These are phyloP conservation scores for Nitzschia inconspicua DNA, from an alignment of 108 stramenopile genomes.

Conservation along the genomic window DNA sequence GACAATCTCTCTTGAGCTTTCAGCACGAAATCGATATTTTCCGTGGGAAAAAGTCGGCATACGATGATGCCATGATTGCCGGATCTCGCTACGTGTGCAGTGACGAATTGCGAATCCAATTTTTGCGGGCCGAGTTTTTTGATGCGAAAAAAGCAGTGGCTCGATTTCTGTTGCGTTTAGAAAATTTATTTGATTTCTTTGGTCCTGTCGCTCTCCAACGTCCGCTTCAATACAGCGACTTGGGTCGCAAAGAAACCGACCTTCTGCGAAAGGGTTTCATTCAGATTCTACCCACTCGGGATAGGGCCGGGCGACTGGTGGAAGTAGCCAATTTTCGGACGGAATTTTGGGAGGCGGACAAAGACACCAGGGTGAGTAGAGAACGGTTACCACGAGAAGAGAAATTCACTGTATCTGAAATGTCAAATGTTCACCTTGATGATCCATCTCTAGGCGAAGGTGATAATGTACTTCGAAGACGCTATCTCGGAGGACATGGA, in stretches of 20 bases:
- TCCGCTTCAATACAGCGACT: constrained; percentile 15
- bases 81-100: constrained; percentile 9
- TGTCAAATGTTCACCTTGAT: too few relatives aligned
- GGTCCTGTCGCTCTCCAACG: constrained; percentile 17
- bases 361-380: too few relatives aligned
- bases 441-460: neutral
- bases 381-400: too few relatives aligned
- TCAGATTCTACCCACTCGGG: constrained; percentile 20
- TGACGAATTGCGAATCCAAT: constrained; percentile 32
- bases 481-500: constrained; percentile 7
- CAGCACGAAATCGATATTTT: neutral
- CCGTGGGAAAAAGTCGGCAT: too few relatives aligned
- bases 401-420: too few relatives aligned
- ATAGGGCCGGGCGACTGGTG: constrained; percentile 19
- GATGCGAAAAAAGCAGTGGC: constrained; percentile 29
- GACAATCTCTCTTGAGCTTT: neutral
- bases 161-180: constrained; percentile 23
- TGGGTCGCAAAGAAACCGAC: constrained; percentile 10
- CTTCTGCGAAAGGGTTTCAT: constrained; percentile 2
- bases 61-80: constrained; percentile 5
- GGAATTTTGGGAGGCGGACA: neutral
- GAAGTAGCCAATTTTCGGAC: neutral
- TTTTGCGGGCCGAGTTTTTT: constrained; percentile 35
- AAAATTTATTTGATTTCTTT: constrained; percentile 30
- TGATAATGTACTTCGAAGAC: constrained; percentile 3